Conservation (phyloP, 1,139 yeast species). For the Debaryomycetaceae sp. region DNA sequence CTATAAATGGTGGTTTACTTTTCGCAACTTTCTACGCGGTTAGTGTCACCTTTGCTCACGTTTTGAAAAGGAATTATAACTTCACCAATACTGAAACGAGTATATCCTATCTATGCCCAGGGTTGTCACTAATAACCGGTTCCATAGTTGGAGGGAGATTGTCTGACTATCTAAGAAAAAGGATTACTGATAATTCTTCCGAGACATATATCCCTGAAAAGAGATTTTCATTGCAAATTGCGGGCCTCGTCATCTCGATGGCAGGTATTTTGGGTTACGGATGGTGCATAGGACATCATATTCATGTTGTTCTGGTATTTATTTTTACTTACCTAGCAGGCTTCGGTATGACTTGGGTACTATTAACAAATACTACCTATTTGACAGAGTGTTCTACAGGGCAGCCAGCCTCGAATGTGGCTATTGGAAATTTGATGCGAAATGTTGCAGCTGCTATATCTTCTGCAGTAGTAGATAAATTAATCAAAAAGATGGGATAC, state of each 20-base stretch:
- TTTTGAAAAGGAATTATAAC: slow-evolving; percentile 34
- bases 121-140: slow-evolving; percentile 47
- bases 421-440: slow-evolving; percentile 53
- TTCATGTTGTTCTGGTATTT: slow-evolving; percentile 42
- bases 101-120: slow-evolving; percentile 54
- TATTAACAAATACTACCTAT: slow-evolving; percentile 56
- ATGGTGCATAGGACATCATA: slow-evolving; percentile 47
- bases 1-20: slow-evolving; percentile 48
- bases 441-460: slow-evolving; percentile 57
- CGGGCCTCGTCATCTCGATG: slow-evolving; percentile 45
- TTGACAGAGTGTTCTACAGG: slow-evolving; percentile 51
- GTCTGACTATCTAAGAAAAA: slow-evolving; percentile 38
- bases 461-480: slow-evolving; percentile 42
- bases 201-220: slow-evolving; percentile 41
- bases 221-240: slow-evolving; percentile 42
- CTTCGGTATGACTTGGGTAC: slow-evolving; percentile 59
- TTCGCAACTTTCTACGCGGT: slow-evolving; percentile 57
- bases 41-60: slow-evolving; percentile 48
- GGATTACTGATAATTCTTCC: slow-evolving; percentile 21
- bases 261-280: slow-evolving; percentile 53
- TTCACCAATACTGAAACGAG: slow-evolving; percentile 37
- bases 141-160: slow-evolving; percentile 50
- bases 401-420: slow-evolving; percentile 55
- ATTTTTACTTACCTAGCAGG: slow-evolving; percentile 47
- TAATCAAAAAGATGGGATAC: slow-evolving; percentile 44